Evolutionary conservation across 2,329 filamentous ascomycete species (phyloP).

Genomic region (Talaromyces piceae): DNA sequence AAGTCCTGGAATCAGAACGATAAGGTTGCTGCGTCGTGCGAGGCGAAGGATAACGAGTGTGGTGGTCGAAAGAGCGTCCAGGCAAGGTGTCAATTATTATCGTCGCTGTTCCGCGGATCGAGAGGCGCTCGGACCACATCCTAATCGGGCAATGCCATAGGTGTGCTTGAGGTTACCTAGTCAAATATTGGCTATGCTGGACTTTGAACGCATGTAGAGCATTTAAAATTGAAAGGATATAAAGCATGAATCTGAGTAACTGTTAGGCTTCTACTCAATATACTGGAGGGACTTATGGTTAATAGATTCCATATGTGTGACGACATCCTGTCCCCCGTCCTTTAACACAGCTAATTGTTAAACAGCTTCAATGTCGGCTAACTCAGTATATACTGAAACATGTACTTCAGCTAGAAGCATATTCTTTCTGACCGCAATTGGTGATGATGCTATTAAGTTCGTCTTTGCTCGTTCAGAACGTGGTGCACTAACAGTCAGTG

Average conservation of each 20-base stretch:
- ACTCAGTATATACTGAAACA: too few species aligned
- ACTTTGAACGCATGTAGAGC: background rate
- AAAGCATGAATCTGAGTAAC: too few species aligned
- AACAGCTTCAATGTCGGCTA: too few species aligned
- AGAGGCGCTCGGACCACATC: conserved; percentile 10
- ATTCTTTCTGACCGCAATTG: too few species aligned
- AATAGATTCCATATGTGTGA: background rate
- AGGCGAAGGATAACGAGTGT: background rate
- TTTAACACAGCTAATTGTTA: background rate
- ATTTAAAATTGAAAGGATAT: too few species aligned
- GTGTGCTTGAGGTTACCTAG: too few species aligned
- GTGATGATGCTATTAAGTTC: too few species aligned
- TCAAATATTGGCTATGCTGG: background rate
- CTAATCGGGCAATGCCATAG: background rate
- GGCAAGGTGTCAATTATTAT: conserved; percentile 11
- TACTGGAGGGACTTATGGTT: too few species aligned
- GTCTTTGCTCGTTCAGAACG: too few species aligned
- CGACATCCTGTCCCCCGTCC: background rate
- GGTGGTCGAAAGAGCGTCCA: background rate
- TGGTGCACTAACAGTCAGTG: too few species aligned
- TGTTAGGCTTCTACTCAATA: too few species aligned
- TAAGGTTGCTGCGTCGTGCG: conserved; percentile 7
- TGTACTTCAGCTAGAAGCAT: too few species aligned
- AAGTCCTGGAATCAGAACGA: background rate
- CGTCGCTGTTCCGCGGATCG: conserved; percentile 2